These are phyloP conservation scores for Fusarium sacchari DNA, from an alignment of 2,329 filamentous ascomycete species.

Conservation along the genomic window DNA sequence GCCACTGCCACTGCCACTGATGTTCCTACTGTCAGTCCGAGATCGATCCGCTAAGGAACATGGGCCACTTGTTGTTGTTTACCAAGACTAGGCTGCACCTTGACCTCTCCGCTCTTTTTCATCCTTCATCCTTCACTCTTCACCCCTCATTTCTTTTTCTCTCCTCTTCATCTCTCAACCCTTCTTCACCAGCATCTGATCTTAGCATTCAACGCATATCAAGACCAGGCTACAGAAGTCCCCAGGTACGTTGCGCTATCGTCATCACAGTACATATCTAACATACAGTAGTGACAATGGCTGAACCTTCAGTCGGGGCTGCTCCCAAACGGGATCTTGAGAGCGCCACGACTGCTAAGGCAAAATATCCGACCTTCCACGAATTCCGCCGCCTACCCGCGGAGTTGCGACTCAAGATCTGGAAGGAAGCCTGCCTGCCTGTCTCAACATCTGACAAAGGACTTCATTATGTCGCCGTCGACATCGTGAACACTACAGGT, in stretches of 20 bases:
- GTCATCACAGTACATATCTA: not conserved
- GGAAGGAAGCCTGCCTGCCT: not conserved
- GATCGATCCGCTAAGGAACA: not conserved
- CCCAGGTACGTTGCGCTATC: not conserved
- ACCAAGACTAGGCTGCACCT: not conserved
- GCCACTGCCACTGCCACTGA: not conserved
- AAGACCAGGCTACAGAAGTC: accelerated
- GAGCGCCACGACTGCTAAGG: not conserved
- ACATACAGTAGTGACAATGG: not conserved
- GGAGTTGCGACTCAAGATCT: not conserved
- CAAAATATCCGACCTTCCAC: not conserved
- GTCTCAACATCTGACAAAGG: not conserved
- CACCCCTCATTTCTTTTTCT: not conserved
- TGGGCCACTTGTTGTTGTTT: not conserved
- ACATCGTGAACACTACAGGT: not conserved
- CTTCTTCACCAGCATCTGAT: not conserved
- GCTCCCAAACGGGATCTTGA: not conserved
- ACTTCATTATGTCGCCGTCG: not conserved
- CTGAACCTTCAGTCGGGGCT: not conserved
- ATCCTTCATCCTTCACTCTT: not conserved
- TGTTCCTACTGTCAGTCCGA: not conserved
- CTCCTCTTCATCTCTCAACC: not conserved
- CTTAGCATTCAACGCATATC: not conserved
- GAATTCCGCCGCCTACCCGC: not conserved
- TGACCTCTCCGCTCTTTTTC: not conserved